Conservation (phyloP, 2,329 filamentous ascomycete species). For the Chaetomium olivaceum region DNA sequence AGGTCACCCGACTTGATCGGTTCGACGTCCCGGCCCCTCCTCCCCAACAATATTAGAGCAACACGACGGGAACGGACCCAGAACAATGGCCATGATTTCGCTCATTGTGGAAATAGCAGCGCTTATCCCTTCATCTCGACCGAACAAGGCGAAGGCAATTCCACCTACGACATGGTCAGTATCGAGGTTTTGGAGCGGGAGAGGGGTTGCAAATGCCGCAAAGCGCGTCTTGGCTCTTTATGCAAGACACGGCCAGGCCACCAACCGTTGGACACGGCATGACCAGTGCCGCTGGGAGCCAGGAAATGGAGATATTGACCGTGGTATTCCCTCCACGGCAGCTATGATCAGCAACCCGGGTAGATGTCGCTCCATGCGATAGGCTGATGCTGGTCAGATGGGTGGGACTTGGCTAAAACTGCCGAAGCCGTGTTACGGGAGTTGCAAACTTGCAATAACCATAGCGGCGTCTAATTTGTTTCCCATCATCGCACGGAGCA, state of each 20-base stretch:
- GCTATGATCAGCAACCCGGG: conserved; percentile 4
- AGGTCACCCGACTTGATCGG: background rate
- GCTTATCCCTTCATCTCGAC: background rate
- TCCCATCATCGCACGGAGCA: background rate
- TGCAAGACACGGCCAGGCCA: conserved; percentile 1
- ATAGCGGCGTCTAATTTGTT: conserved; percentile 15
- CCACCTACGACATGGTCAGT: background rate
- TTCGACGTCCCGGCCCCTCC: background rate
- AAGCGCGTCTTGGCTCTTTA: conserved; percentile 11
- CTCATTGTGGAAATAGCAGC: background rate
- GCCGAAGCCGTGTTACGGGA: conserved; percentile 22
- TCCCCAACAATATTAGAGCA: background rate
- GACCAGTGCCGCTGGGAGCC: conserved; percentile 1
- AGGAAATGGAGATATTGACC: background rate
- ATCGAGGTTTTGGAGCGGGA: background rate
- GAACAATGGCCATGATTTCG: conserved; percentile 5
- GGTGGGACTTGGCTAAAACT: conserved; percentile 27
- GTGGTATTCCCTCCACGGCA: conserved; percentile 8
- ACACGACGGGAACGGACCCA: background rate
- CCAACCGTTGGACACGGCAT: background rate
- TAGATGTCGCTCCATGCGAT: background rate
- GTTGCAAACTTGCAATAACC: conserved; percentile 4
- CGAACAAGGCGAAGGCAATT: background rate
- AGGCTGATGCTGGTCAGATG: background rate
- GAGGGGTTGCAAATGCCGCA: conserved; percentile 19